phyloP scores from a whole-genome alignment of 768 basidiomycete species.

The Boletus rubescentipes region DNA sequence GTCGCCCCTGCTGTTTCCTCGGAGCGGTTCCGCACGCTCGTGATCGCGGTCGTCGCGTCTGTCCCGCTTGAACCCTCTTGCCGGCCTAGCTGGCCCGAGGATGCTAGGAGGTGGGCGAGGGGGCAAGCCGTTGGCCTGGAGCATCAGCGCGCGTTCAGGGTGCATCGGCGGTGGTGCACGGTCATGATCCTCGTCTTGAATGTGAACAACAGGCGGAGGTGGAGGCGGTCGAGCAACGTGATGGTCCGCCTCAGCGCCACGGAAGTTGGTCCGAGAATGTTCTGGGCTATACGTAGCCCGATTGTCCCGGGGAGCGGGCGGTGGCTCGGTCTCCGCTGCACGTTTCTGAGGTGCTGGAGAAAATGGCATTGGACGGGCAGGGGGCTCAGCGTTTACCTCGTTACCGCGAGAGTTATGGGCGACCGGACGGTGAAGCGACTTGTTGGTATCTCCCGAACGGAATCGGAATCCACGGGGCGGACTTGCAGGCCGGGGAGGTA shows the following conservation, averaged over 20 bases:
- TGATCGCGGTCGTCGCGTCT: conserved; percentile 18
- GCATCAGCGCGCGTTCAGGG: conserved; percentile 31
- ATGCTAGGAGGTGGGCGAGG: conserved; percentile 24
- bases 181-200: conserved; percentile 8
- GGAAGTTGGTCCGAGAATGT: conserved; percentile 7
- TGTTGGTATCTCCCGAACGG: conserved; percentile 10
- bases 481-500: conserved; percentile 25
- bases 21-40: conserved; percentile 23
- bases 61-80: conserved; percentile 21
- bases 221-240: conserved; percentile 3
- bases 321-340: conserved; percentile 6
- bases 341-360: conserved; percentile 12
- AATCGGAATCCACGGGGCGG: conserved; percentile 13
- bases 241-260: conserved; percentile 8
- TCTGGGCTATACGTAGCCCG: conserved; percentile 8
- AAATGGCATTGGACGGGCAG: conserved; percentile 1
- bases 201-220: not conserved
- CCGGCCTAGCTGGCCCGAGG: conserved; percentile 13
- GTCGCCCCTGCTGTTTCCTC: conserved; percentile 5
- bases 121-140: conserved; percentile 29
- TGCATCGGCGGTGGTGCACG: conserved; percentile 25
- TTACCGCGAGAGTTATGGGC: not conserved
- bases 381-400: conserved; percentile 5
- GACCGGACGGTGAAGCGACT: not conserved
- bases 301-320: conserved; percentile 8